phyloP scores from a whole-genome alignment of 2,329 filamentous ascomycete genomes.

The Ascochyta koolunga region DNA sequence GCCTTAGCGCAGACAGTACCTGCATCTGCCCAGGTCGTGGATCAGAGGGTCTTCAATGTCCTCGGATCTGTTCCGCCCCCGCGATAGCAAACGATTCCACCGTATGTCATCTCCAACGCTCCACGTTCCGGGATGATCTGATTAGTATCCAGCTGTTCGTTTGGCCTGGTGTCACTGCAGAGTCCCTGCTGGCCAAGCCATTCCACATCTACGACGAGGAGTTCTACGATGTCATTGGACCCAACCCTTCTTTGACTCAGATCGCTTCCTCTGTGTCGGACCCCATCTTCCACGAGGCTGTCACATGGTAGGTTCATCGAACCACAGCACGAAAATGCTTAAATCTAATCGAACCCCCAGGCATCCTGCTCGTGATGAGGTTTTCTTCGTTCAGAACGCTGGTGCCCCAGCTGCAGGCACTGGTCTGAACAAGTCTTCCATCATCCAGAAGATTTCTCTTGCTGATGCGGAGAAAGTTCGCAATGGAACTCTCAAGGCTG shows the following conservation, averaged over 20 bases:
- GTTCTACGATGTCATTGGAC: conserved; percentile 33
- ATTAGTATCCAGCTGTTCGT: conserved; percentile 22
- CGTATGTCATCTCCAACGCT: conserved; percentile 13
- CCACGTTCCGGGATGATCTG: conserved; percentile 3
- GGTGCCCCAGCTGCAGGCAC: conserved; percentile 32
- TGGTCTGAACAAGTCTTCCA: conserved; percentile 33
- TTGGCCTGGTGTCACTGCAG: conserved; percentile 28
- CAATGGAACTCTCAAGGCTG: conserved; percentile 26
- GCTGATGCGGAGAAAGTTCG: conserved; percentile 31
- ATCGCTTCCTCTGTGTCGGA: conserved; percentile 31
- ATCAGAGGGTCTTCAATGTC: conserved; percentile 32
- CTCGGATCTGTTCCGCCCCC: conserved; percentile 26
- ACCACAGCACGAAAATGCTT: background rate
- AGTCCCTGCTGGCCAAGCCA: conserved; percentile 29
- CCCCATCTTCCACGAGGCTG: conserved; percentile 34
- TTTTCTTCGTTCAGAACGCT: conserved; percentile 36
- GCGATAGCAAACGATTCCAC: conserved; percentile 25
- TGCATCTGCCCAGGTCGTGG: conserved; percentile 27
- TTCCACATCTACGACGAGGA: conserved; percentile 37
- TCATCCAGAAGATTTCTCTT: conserved; percentile 34
- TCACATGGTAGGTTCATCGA: conserved; percentile 23
- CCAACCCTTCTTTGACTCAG: conserved; percentile 27
- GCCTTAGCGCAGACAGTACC: conserved; percentile 27
- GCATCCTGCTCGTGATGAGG: conserved; percentile 27
- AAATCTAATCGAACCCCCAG: background rate